Evolutionary conservation across 1,284 basidiomycete species (phyloP).

Genomic region (Ceratorhiza oryzae-sativae): DNA sequence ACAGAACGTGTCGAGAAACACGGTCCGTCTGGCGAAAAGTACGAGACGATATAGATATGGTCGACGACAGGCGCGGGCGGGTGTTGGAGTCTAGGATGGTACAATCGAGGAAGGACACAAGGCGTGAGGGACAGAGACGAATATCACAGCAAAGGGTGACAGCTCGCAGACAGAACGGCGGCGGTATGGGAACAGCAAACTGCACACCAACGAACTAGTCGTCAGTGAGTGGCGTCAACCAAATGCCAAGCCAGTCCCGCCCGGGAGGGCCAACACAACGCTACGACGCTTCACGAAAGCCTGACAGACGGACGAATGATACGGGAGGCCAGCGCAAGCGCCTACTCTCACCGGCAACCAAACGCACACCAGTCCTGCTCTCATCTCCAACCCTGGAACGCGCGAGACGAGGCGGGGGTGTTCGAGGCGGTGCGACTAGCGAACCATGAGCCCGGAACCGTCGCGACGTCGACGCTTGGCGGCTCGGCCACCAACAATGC

Average conservation of each 20-base stretch:
- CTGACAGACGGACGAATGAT: background rate
- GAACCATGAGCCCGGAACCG: conserved; percentile 5
- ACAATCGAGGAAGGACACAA: background rate
- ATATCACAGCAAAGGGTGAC: background rate
- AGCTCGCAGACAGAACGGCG: conserved; percentile 8
- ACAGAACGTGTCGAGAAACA: conserved; percentile 1
- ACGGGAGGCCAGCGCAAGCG: conserved; percentile 26
- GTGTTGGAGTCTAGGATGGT: conserved; percentile 24
- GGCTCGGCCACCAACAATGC: conserved; percentile 28
- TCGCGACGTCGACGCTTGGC: conserved; percentile 1
- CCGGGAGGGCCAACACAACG: conserved; percentile 1
- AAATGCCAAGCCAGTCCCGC: conserved; percentile 3
- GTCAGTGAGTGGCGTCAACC: conserved; percentile 33
- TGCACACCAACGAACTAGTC: conserved; percentile 29
- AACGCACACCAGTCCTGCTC: background rate
- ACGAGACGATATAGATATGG: conserved; percentile 7
- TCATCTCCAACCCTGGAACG: conserved; percentile 10
- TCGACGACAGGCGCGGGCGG: conserved; percentile 3
- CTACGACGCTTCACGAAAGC: conserved; percentile 2
- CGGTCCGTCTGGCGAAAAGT: conserved; percentile 17
- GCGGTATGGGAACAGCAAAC: conserved; percentile 29
- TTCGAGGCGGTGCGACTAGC: conserved; percentile 18
- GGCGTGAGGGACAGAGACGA: background rate
- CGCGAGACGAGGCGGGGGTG: conserved; percentile 3
- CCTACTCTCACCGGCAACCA: conserved; percentile 27